phyloP scores from a whole-genome alignment of 2,329 filamentous ascomycete species.

The Fusarium globosum region DNA sequence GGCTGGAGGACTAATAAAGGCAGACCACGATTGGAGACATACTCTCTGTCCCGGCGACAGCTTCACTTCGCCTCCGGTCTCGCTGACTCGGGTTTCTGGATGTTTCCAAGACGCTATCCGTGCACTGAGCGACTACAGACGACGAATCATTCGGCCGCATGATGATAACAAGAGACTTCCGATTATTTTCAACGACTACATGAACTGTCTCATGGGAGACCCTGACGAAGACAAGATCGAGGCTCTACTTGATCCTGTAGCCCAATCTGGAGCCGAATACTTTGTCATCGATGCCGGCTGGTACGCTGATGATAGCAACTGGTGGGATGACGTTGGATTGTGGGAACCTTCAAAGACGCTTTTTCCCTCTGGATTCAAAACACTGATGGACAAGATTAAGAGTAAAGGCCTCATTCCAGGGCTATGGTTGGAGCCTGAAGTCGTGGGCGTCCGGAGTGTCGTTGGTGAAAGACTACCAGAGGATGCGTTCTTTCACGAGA shows the following conservation, averaged over 20 bases:
- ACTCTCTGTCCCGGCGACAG: conserved; percentile 36
- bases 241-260: conserved; percentile 45
- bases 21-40: conserved; percentile 47
- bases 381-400: conserved; percentile 42
- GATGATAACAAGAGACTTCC: conserved; percentile 45
- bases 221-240: conserved; percentile 49
- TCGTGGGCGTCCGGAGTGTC: conserved; percentile 46
- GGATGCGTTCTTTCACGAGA: conserved; percentile 49
- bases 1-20: conserved; percentile 41
- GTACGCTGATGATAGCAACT: conserved; percentile 51
- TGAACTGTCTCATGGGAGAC: conserved; percentile 55
- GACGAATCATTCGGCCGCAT: conserved; percentile 46
- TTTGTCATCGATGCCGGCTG: conserved; percentile 53
- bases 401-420: conserved; percentile 45
- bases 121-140: conserved; percentile 46
- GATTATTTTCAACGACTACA: conserved; percentile 54
- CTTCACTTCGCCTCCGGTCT: conserved; percentile 42
- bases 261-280: conserved; percentile 48
- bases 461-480: conserved; percentile 34
- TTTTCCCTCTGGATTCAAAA: conserved; percentile 48
- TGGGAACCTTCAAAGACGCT: conserved; percentile 49
- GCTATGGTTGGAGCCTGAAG: conserved; percentile 52
- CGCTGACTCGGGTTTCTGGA: conserved; percentile 41
- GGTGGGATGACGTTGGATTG: conserved; percentile 52
- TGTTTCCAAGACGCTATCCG: conserved; percentile 41